Conservation (phyloP, 129 eudicot species). For the Arctium lappa region DNA sequence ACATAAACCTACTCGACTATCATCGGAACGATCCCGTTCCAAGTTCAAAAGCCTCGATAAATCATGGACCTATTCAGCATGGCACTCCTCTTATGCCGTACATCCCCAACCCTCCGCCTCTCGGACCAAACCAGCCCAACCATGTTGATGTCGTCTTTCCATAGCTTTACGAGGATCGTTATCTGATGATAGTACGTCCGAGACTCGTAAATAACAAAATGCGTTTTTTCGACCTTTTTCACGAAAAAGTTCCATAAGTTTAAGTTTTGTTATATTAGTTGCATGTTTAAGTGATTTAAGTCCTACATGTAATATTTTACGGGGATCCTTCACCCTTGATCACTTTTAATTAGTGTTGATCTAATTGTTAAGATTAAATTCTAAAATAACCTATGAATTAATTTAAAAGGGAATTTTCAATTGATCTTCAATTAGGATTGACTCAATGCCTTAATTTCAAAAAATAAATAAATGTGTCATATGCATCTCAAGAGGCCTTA, state of each 20-base stretch:
- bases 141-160: slow-evolving; percentile 27
- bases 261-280: not conserved
- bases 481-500: too few relatives aligned
- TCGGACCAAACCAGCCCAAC: slow-evolving; percentile 29
- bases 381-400: too few relatives aligned
- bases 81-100: slow-evolving; percentile 71
- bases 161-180: not conserved
- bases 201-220: not conserved
- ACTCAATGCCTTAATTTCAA: too few relatives aligned
- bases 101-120: slow-evolving; percentile 67
- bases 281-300: not conserved
- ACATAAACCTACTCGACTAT: slow-evolving; percentile 56
- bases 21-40: slow-evolving; percentile 65
- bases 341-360: too few relatives aligned
- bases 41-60: slow-evolving; percentile 58
- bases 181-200: not conserved
- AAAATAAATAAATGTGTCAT: too few relatives aligned
- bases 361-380: too few relatives aligned
- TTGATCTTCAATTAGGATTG: too few relatives aligned
- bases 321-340: too few relatives aligned
- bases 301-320: not conserved
- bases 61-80: slow-evolving; percentile 72
- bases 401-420: too few relatives aligned
- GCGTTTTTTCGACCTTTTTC: not conserved
- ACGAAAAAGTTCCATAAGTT: not conserved